A percentile compares a stretch with the other conserved stretches of the same genome.
Evolutionary conservation across 2,329 filamentous ascomycete genomes (phyloP).

Genomic region (Geosmithia putterillii): DNA sequence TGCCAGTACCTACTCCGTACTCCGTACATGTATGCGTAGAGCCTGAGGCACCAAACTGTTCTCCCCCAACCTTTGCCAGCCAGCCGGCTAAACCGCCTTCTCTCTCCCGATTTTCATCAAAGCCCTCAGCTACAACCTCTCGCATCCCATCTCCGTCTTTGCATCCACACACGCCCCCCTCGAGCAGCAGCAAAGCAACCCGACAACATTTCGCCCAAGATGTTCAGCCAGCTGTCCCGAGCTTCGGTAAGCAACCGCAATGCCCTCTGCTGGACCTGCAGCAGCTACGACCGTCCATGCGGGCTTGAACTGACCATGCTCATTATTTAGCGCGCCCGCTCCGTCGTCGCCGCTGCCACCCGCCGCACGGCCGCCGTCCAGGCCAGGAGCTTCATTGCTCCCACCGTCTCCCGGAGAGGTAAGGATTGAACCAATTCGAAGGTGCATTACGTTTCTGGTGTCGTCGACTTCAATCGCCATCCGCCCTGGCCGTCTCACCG

Average conservation of each 20-base stretch:
- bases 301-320: conserved; percentile 14
- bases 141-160: conserved; percentile 12
- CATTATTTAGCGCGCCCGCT: conserved; percentile 35
- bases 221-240: conserved; percentile 44
- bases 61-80: conserved; percentile 8
- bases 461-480: neutral
- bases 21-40: conserved; percentile 1
- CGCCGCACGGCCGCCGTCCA: conserved; percentile 27
- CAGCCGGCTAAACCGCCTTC: neutral
- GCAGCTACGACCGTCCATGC: neutral
- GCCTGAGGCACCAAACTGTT: conserved; percentile 13
- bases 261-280: neutral
- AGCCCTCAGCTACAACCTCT: conserved; percentile 19
- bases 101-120: conserved; percentile 31
- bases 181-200: conserved; percentile 27
- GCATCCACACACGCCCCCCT: conserved; percentile 19
- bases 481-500: too few relatives aligned
- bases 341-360: conserved; percentile 35
- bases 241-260: conserved; percentile 34
- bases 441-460: neutral
- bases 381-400: conserved; percentile 45
- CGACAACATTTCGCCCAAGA: conserved; percentile 28
- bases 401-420: conserved; percentile 50
- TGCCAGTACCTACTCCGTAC: neutral
- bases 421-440: conserved; percentile 20